phyloP scores from a whole-genome alignment of 2,329 filamentous ascomycete genomes.

The Onygenales sp. region DNA sequence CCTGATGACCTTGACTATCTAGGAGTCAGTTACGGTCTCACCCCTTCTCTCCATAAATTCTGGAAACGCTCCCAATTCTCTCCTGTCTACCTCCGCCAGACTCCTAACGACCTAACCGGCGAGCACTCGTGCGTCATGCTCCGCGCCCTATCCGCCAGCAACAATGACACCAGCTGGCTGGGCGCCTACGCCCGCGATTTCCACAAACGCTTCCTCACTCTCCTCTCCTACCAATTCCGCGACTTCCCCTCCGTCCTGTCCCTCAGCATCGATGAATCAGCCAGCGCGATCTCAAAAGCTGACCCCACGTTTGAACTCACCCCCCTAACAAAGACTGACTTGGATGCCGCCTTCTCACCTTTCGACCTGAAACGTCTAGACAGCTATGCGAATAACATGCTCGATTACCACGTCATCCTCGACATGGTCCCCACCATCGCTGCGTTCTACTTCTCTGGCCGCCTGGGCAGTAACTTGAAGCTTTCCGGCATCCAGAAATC shows the following conservation, averaged over 20 bases:
- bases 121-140: slow-evolving; percentile 99
- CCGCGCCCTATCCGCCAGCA: slow-evolving; percentile 54
- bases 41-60: slow-evolving; percentile 80
- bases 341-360: slow-evolving; percentile 72
- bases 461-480: slow-evolving; percentile 56
- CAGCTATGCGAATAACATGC: slow-evolving; percentile 90
- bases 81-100: slow-evolving; percentile 90
- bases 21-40: slow-evolving; percentile 91
- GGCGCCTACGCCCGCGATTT: slow-evolving; percentile 88
- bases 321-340: slow-evolving; percentile 60
- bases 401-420: slow-evolving; percentile 95
- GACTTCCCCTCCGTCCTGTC: slow-evolving; percentile 68
- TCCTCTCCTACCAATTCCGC: slow-evolving; percentile 89
- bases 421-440: slow-evolving; percentile 82
- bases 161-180: slow-evolving; percentile 70
- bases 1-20: slow-evolving; percentile 80
- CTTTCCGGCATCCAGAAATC: slow-evolving; percentile 76
- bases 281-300: slow-evolving; percentile 60
- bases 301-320: slow-evolving; percentile 46
- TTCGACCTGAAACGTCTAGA: slow-evolving; percentile 94
- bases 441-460: slow-evolving; percentile 73
- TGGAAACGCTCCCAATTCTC: slow-evolving; percentile 85
- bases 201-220: slow-evolving; percentile 80
- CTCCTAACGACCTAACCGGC: slow-evolving; percentile 88
- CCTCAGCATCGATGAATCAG: slow-evolving; percentile 79